These are phyloP conservation scores for Bothriochloa decipiens DNA, from an alignment of 176 grass and related monocot genomes.

Conservation along the genomic window DNA sequence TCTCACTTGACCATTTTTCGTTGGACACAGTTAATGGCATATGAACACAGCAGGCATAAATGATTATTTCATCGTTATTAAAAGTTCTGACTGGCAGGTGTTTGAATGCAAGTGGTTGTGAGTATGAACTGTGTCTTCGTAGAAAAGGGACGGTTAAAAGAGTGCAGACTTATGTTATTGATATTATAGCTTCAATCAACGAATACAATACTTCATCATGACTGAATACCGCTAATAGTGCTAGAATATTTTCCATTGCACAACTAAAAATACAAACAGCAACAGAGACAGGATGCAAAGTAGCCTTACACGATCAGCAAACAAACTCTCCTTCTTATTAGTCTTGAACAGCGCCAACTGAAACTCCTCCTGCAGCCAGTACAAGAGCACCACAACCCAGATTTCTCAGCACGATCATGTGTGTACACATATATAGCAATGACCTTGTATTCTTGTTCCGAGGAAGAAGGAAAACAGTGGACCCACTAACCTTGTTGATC, in stretches of 20 bases:
- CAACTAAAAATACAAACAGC: neutral
- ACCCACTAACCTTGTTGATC: slow-evolving; percentile 85
- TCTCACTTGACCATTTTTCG: neutral
- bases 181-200: slow-evolving; percentile 2
- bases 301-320: slow-evolving; percentile 83
- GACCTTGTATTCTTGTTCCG: neutral
- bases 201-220: neutral
- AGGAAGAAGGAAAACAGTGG: neutral
- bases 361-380: slow-evolving; percentile 78
- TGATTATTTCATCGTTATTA: neutral
- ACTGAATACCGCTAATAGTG: neutral
- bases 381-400: slow-evolving; percentile 22
- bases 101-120: neutral
- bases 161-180: neutral
- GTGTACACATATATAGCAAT: neutral
- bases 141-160: neutral
- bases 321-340: slow-evolving; percentile 90
- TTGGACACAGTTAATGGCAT: slow-evolving; percentile 10
- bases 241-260: neutral
- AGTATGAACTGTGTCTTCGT: neutral
- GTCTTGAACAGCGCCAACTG: slow-evolving; percentile 97
- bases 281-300: neutral
- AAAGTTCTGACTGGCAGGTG: neutral
- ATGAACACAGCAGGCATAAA: neutral
- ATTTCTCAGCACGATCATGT: neutral